Evolutionary conservation across 495 filamentous ascomycete species (phyloP).

Genomic region (Neohortaea acidophila): DNA sequence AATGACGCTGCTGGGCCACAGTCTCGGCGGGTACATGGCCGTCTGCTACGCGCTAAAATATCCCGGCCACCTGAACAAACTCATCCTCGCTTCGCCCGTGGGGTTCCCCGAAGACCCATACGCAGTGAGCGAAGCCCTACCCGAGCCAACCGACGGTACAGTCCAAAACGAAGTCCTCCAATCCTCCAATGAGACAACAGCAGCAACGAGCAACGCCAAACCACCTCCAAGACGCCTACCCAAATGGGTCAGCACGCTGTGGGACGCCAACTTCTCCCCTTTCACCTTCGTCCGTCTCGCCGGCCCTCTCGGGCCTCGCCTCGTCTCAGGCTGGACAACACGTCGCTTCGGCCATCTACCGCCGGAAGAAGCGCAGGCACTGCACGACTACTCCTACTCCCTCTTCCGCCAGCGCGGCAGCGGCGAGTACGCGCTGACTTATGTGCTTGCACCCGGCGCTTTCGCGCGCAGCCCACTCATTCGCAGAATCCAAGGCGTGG

Average conservation of each 20-base stretch:
- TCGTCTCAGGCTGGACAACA: slow-evolving; percentile 90
- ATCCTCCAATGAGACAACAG: slow-evolving; percentile 39
- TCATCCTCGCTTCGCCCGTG: slow-evolving; percentile 85
- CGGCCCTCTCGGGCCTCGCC: slow-evolving; percentile 78
- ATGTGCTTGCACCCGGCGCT: slow-evolving; percentile 84
- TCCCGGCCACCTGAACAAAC: slow-evolving; percentile 81
- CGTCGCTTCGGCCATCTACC: slow-evolving; percentile 83
- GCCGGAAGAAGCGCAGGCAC: slow-evolving; percentile 58
- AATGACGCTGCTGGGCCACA: slow-evolving; percentile 87
- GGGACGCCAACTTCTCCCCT: slow-evolving; percentile 94
- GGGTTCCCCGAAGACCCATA: slow-evolving; percentile 93
- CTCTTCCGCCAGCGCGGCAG: slow-evolving; percentile 88
- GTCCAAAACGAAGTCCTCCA: slow-evolving; percentile 59
- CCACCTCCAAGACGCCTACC: slow-evolving; percentile 49
- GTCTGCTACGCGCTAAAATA: slow-evolving; percentile 94
- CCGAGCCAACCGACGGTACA: slow-evolving; percentile 55
- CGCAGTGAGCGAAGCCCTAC: slow-evolving; percentile 66
- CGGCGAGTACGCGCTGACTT: slow-evolving; percentile 86
- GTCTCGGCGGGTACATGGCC: slow-evolving; percentile 83
- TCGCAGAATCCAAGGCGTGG: slow-evolving; percentile 71
- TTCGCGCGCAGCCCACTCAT: slow-evolving; percentile 82
- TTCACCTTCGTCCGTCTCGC: slow-evolving; percentile 80
- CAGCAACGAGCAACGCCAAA: slow-evolving; percentile 33
- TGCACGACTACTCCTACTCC: slow-evolving; percentile 85
- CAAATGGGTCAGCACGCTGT: slow-evolving; percentile 78